Evolutionary conservation across 768 basidiomycete genomes (phyloP).

Genomic region (Xerocomellus chrysenteron): DNA sequence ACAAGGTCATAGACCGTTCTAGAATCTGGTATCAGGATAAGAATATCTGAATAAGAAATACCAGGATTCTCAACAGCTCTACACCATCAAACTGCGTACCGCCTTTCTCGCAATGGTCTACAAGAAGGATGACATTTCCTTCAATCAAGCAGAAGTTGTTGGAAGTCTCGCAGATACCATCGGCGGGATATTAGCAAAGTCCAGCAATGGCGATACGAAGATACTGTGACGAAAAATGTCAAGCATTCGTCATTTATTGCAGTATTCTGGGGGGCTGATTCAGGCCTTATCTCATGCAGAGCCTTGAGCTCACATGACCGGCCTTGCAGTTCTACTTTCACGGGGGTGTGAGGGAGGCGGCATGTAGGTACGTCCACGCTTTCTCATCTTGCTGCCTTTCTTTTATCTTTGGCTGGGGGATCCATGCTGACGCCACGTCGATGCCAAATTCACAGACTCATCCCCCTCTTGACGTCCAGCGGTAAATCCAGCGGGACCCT

Average conservation of each 20-base stretch:
- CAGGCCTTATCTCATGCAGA: conserved; percentile 70
- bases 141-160: too few species aligned
- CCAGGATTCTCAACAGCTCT: too few species aligned
- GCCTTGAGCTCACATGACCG: conserved; percentile 69
- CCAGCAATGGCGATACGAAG: too few species aligned
- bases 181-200: too few species aligned
- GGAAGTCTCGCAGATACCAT: too few species aligned
- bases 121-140: too few species aligned
- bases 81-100: too few species aligned
- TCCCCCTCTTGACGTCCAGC: conserved; percentile 68
- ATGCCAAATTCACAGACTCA: conserved; percentile 45
- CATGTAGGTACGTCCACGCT: conserved; percentile 57
- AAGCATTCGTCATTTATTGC: conserved; percentile 82
- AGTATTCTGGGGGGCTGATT: conserved; percentile 65
- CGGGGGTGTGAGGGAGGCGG: conserved; percentile 78
- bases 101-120: too few species aligned
- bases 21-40: too few species aligned
- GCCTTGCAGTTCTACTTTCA: conserved; percentile 77
- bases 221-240: conserved; percentile 90
- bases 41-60: too few species aligned
- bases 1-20: too few species aligned
- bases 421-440: not conserved
- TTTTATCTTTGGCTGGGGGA: not conserved
- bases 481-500: conserved; percentile 66
- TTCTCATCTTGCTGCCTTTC: too few species aligned